Evolutionary conservation across 2,329 filamentous ascomycete genomes (phyloP).

Genomic region (Macrophomina pseudophaseolina): DNA sequence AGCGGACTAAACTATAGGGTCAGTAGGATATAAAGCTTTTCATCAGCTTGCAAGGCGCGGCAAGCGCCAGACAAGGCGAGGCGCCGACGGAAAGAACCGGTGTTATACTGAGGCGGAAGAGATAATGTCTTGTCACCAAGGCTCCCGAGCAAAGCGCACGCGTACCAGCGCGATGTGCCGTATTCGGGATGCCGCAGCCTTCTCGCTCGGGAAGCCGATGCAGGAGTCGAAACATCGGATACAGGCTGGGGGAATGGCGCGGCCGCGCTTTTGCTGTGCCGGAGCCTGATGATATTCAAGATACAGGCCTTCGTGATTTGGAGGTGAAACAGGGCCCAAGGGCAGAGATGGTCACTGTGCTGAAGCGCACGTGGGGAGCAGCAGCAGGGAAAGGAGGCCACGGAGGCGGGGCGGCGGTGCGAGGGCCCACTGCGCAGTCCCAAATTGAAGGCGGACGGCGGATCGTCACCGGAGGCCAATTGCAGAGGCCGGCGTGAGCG

Average conservation of each 20-base stretch:
- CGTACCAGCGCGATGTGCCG: neutral
- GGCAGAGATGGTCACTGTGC: no score
- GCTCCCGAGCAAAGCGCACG: neutral
- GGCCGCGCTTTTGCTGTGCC: neutral
- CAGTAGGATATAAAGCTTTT: neutral
- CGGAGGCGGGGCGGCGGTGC: neutral
- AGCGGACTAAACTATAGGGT: neutral
- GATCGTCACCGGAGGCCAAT: neutral
- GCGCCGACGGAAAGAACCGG: neutral
- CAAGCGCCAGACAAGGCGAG: neutral
- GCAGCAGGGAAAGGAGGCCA: neutral
- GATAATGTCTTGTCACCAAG: neutral
- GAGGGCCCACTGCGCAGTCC: neutral
- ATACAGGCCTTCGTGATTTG: neutral
- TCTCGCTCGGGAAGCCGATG: neutral
- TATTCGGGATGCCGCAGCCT: neutral
- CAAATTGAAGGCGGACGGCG: neutral
- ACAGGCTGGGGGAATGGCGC: neutral
- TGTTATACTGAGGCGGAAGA: neutral
- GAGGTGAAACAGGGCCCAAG: no score
- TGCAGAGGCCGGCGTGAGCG: neutral
- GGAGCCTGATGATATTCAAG: neutral
- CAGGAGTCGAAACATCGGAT: neutral
- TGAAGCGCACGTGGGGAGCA: neutral
- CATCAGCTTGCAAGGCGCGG: neutral